Conservation (phyloP, 1,284 basidiomycete species). For the Tilletia caries region DNA sequence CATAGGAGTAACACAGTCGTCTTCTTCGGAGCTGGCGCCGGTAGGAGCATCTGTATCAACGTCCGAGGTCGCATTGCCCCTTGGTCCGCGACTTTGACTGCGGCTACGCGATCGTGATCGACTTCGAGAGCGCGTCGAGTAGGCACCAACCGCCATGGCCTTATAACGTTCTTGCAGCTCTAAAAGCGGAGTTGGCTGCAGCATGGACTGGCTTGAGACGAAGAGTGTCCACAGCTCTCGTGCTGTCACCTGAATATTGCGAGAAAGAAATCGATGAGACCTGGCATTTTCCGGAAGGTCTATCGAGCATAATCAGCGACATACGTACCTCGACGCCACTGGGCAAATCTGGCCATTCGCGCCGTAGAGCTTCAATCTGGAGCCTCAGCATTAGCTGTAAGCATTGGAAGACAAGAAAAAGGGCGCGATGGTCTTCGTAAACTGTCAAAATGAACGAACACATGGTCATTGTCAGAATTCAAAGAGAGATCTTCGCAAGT, state of each 20-base stretch:
- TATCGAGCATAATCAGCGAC: background rate
- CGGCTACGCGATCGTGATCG: background rate
- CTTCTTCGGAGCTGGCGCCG: background rate
- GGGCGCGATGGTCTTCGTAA: background rate
- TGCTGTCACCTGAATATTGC: conserved; percentile 23
- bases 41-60: background rate
- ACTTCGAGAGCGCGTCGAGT: conserved; percentile 4
- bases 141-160: background rate
- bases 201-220: conserved; percentile 22
- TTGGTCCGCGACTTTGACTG: background rate
- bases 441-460: background rate
- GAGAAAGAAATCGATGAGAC: background rate
- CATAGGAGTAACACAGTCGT: background rate
- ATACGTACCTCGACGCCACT: conserved; percentile 27
- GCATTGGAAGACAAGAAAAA: conserved; percentile 33
- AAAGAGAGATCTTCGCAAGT: background rate
- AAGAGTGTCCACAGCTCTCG: conserved; percentile 44
- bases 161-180: background rate
- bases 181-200: background rate
- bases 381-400: conserved; percentile 39
- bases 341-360: conserved; percentile 30
- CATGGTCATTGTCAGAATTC: background rate
- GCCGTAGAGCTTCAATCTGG: conserved; percentile 32
- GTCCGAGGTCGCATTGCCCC: background rate
- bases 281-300: too few species aligned